Percentiles rank a stretch among this genome's conserved stretches.
These are phyloP conservation scores for Alternaria sp. DNA, from an alignment of 2,329 filamentous ascomycete species.

Conservation along the genomic window DNA sequence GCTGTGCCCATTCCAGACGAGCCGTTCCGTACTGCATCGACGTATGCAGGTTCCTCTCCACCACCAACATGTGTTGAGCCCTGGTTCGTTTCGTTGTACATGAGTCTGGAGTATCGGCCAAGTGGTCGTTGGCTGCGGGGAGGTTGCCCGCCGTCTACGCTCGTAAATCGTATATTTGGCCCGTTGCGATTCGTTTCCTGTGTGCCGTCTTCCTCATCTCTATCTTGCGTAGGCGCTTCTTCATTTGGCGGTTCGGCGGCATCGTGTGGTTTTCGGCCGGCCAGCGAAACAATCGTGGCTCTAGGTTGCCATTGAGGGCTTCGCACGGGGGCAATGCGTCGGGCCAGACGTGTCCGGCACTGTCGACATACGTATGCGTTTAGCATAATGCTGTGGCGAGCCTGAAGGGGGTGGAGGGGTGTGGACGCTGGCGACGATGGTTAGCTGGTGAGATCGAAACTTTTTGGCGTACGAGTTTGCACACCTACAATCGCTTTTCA, in stretches of 20 bases:
- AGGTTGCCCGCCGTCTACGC: neutral
- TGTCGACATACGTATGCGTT: slow-evolving; percentile 44
- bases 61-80: neutral
- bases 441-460: slow-evolving; percentile 3
- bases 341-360: slow-evolving; percentile 35
- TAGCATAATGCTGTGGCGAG: slow-evolving; percentile 31
- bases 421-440: slow-evolving; percentile 1
- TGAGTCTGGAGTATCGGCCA: slow-evolving; percentile 26
- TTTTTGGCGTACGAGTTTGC: neutral
- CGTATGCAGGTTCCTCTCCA: neutral
- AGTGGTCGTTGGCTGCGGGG: neutral
- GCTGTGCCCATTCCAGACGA: neutral
- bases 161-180: neutral
- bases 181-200: slow-evolving; percentile 1
- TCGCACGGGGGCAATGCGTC: slow-evolving; percentile 14
- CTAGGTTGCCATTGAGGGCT: slow-evolving; percentile 39
- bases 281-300: slow-evolving; percentile 43
- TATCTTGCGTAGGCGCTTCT: slow-evolving; percentile 7
- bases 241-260: slow-evolving; percentile 6
- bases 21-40: neutral
- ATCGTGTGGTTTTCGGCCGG: slow-evolving; percentile 13
- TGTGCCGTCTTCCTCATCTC: slow-evolving; percentile 4
- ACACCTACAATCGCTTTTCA: neutral
- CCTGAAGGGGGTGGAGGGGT: neutral
- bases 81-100: neutral